These are phyloP conservation scores for Choiromyces venosus DNA, from an alignment of 495 filamentous ascomycete species.

Conservation along the genomic window DNA sequence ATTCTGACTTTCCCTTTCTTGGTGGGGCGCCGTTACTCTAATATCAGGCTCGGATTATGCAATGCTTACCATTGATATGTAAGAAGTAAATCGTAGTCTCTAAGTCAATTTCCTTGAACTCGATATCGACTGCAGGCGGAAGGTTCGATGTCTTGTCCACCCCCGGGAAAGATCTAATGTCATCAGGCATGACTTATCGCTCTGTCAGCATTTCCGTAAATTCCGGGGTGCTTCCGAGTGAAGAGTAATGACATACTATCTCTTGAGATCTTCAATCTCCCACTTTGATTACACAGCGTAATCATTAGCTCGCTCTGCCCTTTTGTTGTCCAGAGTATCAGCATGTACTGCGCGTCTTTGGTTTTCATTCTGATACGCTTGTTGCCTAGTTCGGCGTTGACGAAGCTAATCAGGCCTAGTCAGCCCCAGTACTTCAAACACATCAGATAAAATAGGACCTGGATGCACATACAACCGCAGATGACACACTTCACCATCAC, in stretches of 20 bases:
- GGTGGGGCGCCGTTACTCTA: neutral
- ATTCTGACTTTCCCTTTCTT: neutral
- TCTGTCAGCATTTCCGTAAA: neutral
- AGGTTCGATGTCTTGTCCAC: neutral
- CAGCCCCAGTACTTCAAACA: neutral
- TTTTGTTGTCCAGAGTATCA: neutral
- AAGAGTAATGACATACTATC: neutral
- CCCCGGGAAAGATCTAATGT: neutral
- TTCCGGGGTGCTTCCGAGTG: too few species aligned
- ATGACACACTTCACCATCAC: neutral
- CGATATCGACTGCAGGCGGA: neutral
- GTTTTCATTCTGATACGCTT: neutral
- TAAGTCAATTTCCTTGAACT: neutral
- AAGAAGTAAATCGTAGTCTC: neutral
- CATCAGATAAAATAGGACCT: neutral
- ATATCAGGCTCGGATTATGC: neutral
- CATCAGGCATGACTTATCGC: neutral
- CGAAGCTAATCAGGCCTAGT: neutral
- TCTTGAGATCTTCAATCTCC: neutral
- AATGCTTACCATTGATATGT: neutral
- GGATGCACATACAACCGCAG: neutral
- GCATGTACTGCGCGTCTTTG: neutral
- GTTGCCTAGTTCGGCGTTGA: neutral
- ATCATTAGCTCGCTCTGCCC: constrained; percentile 3
- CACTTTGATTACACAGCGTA: constrained; percentile 6